phyloP scores from a whole-genome alignment of 306 rosid genomes.

The Vigna unguiculata region DNA sequence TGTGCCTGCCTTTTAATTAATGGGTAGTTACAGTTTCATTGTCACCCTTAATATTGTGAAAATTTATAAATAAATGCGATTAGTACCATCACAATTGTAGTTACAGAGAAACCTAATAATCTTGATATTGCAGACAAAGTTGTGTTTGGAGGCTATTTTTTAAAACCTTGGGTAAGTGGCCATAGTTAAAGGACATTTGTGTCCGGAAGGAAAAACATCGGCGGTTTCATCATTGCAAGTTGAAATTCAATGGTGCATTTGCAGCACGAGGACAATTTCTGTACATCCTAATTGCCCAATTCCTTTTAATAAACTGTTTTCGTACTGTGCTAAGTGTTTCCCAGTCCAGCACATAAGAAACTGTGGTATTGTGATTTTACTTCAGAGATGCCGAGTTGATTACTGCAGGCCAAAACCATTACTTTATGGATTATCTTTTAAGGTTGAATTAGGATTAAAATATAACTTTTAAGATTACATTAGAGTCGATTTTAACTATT shows the following conservation, averaged over 20 bases:
- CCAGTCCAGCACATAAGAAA: neutral
- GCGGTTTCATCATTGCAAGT: constrained; percentile 10
- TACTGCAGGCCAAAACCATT: neutral
- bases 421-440: neutral
- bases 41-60: neutral
- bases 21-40: neutral
- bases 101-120: neutral
- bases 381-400: neutral
- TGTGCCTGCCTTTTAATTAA: neutral
- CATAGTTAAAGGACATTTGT: no score
- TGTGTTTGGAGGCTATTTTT: neutral
- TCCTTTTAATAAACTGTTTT: constrained; percentile 3
- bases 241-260: neutral
- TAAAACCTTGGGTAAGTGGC: neutral
- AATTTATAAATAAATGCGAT: neutral
- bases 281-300: neutral
- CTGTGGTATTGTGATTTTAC: neutral
- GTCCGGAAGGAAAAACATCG: neutral
- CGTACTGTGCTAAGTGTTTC: neutral
- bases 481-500: neutral
- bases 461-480: neutral
- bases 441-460: neutral
- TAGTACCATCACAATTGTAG: neutral
- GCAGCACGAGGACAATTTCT: neutral
- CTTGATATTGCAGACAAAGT: neutral